Evolutionary conservation across 2,329 filamentous ascomycete genomes (phyloP).

Genomic region (Rachicladosporium sp.): DNA sequence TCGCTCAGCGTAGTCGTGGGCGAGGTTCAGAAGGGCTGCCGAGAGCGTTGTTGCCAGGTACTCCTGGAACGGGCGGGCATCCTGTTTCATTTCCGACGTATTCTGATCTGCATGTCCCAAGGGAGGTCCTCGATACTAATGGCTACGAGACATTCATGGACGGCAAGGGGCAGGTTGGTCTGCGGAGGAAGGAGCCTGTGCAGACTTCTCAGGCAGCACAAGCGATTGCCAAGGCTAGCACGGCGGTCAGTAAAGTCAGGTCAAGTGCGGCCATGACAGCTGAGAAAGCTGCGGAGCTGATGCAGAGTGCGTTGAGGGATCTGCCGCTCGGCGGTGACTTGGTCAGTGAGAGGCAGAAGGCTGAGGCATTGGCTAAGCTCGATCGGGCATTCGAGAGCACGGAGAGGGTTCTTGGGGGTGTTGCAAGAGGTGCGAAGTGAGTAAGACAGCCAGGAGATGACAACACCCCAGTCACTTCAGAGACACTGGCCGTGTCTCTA

Average conservation of each 20-base stretch:
- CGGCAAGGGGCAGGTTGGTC: slow-evolving; percentile 34
- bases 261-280: slow-evolving; percentile 20
- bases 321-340: slow-evolving; percentile 28
- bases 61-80: slow-evolving; percentile 9
- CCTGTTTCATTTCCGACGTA: slow-evolving; percentile 3
- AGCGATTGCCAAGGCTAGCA: background rate
- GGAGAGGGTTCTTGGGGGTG: slow-evolving; percentile 12
- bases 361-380: slow-evolving; percentile 33
- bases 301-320: slow-evolving; percentile 36
- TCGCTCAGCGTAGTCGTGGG: slow-evolving; percentile 24
- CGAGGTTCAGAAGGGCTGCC: background rate
- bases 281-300: slow-evolving; percentile 33
- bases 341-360: slow-evolving; percentile 29
- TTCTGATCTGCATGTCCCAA: slow-evolving; percentile 23
- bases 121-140: slow-evolving; percentile 36
- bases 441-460: too few species aligned
- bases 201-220: slow-evolving; percentile 3
- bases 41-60: slow-evolving; percentile 3
- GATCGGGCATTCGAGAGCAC: slow-evolving; percentile 26
- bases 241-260: slow-evolving; percentile 2
- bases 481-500: too few species aligned
- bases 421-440: slow-evolving; percentile 3
- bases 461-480: too few species aligned
- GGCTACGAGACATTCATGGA: slow-evolving; percentile 41
- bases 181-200: slow-evolving; percentile 28